Evolutionary conservation across 345 rosid genomes (phyloP), one percentile per base, ranked within the genome.

Genomic region (Barbarea vulgaris): DNA sequence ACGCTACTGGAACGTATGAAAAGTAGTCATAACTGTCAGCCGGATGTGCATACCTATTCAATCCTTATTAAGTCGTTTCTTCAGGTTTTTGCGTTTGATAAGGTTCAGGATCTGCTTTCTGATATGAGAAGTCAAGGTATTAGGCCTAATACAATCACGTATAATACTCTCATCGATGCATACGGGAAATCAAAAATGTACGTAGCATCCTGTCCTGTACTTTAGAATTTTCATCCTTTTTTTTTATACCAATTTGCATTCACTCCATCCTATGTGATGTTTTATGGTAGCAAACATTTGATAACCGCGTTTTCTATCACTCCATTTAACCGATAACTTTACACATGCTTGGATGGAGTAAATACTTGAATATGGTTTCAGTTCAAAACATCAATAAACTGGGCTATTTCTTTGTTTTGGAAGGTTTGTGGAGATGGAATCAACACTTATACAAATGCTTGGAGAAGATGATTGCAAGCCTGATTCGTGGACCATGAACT

Each of bases 401-500:
- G 24, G 4, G 22, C 21, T 66, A 8, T 28, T 12, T 30, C 28
- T 52, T 61, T 79, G 5, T n/a, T 51, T 51, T 61, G 76, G 25
- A 75, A 93, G 97, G 94, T 93, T 89, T 86, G 83, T 82, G 61
- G 97, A 91, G 83, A 93, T 93, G 97, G 96, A 93, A 69, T 81
- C 87, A 41, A 87, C 87, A 21, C 87, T 93, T 9, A 86, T 92
- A 67, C 73, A 87, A 79, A 89, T 93, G 98, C 91, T 91, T 22
- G 64, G 78, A n/a, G 81, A 86, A 78, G 71, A 85, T 5, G 83
- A 83, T 14, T 91, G 96, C 64, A 75, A 86, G 72, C 97, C 98
- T 41, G 97, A 91, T 78, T 88, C 86, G n/a, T 91, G 97, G 97
- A 89, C 97, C 51, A 88, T 91, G 97, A 91, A 91, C 83, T 93